Evolutionary conservation across 805 yeast genomes (phyloP).

Genomic region (Suhomyces kilbournensis): DNA sequence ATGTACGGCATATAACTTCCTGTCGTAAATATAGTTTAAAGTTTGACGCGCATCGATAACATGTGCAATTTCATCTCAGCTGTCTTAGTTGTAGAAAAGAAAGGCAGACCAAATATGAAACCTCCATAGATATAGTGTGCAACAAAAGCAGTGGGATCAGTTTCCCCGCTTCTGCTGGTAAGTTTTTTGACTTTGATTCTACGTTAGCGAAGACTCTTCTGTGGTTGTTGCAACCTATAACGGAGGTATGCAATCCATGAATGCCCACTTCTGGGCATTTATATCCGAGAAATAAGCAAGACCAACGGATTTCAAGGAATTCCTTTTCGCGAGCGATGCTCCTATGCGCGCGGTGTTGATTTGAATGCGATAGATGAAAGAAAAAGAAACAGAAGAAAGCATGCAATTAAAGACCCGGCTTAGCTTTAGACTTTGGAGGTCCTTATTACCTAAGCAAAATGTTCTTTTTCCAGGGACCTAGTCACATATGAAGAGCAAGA

Average conservation of each 20-base stretch:
- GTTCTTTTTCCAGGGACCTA: neutral
- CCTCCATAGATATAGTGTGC: neutral
- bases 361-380: no score
- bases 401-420: neutral
- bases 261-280: neutral
- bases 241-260: neutral
- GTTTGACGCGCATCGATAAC: neutral
- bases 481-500: neutral
- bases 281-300: neutral
- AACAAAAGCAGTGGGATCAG: neutral
- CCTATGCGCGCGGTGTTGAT: no score
- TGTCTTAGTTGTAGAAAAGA: neutral
- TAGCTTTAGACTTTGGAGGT: neutral
- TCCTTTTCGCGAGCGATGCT: no score
- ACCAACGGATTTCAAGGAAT: no score
- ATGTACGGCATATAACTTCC: neutral
- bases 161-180: neutral
- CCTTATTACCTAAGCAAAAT: neutral
- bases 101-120: neutral
- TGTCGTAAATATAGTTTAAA: neutral
- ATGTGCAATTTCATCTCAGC: neutral
- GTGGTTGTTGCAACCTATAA: neutral
- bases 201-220: neutral
- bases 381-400: neutral
- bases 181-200: neutral